Percentiles rank a stretch among this genome's conserved stretches.
Evolutionary conservation across 148 eudicot species (phyloP).

Genomic region (Fallopia convolvulus): DNA sequence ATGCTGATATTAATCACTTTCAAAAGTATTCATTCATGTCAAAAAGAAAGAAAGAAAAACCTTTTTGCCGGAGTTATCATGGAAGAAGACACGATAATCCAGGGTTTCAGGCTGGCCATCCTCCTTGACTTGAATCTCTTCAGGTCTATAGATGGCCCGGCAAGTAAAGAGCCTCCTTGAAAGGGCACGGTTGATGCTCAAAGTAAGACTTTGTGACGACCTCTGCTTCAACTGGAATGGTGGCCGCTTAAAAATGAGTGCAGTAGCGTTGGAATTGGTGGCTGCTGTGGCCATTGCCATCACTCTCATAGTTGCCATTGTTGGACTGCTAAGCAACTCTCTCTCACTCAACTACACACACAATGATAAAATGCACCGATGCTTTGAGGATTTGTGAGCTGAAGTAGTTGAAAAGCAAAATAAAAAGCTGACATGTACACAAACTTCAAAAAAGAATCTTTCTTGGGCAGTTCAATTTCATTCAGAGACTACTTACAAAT

Average conservation of each 20-base stretch:
- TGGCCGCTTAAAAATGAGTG: conserved; percentile 35
- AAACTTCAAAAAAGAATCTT: background rate
- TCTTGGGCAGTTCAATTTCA: background rate
- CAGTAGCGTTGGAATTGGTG: conserved; percentile 24
- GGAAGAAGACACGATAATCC: conserved; percentile 69
- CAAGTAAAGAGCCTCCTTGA: conserved; percentile 49
- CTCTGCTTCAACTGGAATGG: conserved; percentile 19
- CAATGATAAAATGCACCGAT: background rate
- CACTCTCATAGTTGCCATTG: conserved; percentile 22
- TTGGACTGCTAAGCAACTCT: conserved; percentile 6
- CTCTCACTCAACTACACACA: background rate
- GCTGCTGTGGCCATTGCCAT: conserved; percentile 16
- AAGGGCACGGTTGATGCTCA: conserved; percentile 26
- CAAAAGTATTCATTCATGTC: background rate
- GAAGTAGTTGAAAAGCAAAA: background rate
- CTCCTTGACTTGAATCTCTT: conserved; percentile 33
- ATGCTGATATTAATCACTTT: background rate
- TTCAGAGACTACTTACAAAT: background rate
- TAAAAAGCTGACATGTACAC: conserved; percentile 4
- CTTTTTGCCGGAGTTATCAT: conserved; percentile 67
- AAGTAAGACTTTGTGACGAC: conserved; percentile 22
- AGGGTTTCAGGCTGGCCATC: conserved; percentile 76
- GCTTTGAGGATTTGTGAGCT: background rate
- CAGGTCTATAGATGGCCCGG: conserved; percentile 49
- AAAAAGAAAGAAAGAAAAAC: conserved; percentile 20